These are phyloP conservation scores for Penicillium sumatraense DNA, from an alignment of 2,329 filamentous ascomycete species.

Conservation along the genomic window DNA sequence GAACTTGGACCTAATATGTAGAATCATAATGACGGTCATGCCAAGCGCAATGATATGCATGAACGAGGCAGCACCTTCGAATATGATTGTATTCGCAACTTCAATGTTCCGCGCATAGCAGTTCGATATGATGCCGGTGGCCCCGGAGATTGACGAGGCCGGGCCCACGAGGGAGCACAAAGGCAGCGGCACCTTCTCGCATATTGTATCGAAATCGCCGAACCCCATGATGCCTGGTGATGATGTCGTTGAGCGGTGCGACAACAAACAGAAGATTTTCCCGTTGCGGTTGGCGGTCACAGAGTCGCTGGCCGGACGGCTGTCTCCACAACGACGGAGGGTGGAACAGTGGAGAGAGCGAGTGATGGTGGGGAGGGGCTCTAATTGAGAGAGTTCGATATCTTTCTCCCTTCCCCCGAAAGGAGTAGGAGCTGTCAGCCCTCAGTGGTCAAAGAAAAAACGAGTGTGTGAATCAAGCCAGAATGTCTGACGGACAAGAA, in stretches of 20 bases:
- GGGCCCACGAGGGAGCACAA: constrained; percentile 85
- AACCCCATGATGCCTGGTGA: constrained; percentile 72
- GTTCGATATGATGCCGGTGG: constrained; percentile 79
- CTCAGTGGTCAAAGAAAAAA: background rate
- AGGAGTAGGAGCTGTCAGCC: background rate
- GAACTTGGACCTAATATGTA: constrained; percentile 96
- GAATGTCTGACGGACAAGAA: background rate
- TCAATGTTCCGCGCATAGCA: constrained; percentile 97
- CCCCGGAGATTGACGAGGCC: constrained; percentile 63
- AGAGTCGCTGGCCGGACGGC: constrained; percentile 22
- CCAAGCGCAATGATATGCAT: constrained; percentile 88
- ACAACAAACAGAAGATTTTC: constrained; percentile 22
- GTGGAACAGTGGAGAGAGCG: constrained; percentile 27
- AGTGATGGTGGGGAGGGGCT: constrained; percentile 16
- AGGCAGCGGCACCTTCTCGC: constrained; percentile 81
- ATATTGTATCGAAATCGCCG: constrained; percentile 87
- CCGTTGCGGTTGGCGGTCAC: constrained; percentile 30
- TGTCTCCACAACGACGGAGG: constrained; percentile 39
- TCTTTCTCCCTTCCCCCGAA: constrained; percentile 1
- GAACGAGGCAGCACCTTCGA: constrained; percentile 86
- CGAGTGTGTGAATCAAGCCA: background rate
- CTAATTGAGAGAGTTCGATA: constrained; percentile 4
- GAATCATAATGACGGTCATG: constrained; percentile 97
- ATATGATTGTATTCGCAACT: constrained; percentile 97
- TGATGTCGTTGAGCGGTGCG: constrained; percentile 16